Conservation (phyloP, 2,329 filamentous ascomycete species). For the Epichloe uncinata region DNA sequence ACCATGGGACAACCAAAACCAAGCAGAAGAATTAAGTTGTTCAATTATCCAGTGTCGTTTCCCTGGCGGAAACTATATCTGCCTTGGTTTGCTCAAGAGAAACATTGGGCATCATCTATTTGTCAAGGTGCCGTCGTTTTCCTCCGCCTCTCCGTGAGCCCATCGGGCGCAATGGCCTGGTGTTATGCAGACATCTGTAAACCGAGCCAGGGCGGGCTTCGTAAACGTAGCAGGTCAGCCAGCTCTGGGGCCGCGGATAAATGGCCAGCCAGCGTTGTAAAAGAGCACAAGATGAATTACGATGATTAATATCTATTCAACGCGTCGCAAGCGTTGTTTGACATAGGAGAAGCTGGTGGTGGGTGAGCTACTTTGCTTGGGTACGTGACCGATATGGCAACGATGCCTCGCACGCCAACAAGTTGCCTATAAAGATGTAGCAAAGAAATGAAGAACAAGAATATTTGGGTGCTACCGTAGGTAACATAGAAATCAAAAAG, state of each 20-base stretch:
- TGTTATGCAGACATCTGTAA: too few relatives aligned
- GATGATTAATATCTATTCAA: neutral
- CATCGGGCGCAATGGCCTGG: too few relatives aligned
- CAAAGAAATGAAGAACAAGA: neutral
- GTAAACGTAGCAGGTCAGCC: too few relatives aligned
- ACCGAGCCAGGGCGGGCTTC: too few relatives aligned
- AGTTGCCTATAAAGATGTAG: neutral
- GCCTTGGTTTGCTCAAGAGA: neutral
- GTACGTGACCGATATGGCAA: neutral
- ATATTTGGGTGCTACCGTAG: neutral
- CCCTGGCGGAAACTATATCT: neutral
- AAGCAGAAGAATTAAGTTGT: too few relatives aligned
- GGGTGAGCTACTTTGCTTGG: neutral
- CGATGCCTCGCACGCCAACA: neutral
- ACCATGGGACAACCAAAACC: too few relatives aligned
- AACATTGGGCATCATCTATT: too few relatives aligned
- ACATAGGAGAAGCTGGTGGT: neutral
- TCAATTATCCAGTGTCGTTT: neutral
- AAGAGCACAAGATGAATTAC: neutral
- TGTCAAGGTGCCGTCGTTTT: too few relatives aligned
- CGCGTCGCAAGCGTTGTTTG: neutral
- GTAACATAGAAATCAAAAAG: neutral
- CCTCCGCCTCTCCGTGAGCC: too few relatives aligned
- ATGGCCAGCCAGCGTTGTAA: neutral
- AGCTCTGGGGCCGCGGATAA: neutral